phyloP scores from a whole-genome alignment of 352 stramenopile species.

The Globisporangium mamillatum region DNA sequence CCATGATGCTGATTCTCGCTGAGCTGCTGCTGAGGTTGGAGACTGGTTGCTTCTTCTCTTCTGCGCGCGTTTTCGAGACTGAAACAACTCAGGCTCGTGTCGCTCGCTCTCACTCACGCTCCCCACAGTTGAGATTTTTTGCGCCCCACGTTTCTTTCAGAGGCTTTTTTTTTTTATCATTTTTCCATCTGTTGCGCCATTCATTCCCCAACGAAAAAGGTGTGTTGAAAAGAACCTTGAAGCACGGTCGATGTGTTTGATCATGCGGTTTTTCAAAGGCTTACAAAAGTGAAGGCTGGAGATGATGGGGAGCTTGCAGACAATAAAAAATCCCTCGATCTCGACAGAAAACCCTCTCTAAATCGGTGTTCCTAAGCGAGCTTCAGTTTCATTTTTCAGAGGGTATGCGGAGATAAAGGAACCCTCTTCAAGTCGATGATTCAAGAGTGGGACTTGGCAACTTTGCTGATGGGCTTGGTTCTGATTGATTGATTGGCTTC shows the following conservation, averaged over 20 bases:
- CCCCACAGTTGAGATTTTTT: slow-evolving; percentile 19
- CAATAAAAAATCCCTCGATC: slow-evolving; percentile 1
- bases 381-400: not conserved
- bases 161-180: not conserved
- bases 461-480: not conserved
- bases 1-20: slow-evolving; percentile 34
- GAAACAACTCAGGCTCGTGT: slow-evolving; percentile 9
- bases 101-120: not conserved
- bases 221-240: not conserved
- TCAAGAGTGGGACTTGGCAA: not conserved
- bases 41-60: slow-evolving; percentile 9
- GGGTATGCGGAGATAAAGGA: slow-evolving; percentile 3
- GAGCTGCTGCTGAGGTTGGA: not conserved
- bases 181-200: slow-evolving; percentile 13
- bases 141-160: slow-evolving; percentile 13
- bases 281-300: not conserved
- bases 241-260: not conserved
- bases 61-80: slow-evolving; percentile 18
- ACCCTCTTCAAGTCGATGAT: not conserved
- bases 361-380: not conserved
- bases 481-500: slow-evolving; percentile 3
- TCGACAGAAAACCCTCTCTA: not conserved
- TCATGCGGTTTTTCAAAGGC: not conserved
- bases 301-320: not conserved
- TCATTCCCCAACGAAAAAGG: slow-evolving; percentile 8